A percentile compares a stretch with the other conserved stretches of the same genome.
Evolutionary conservation across 805 yeast genomes (phyloP).

Genomic region (Kodamaea fukazawae): DNA sequence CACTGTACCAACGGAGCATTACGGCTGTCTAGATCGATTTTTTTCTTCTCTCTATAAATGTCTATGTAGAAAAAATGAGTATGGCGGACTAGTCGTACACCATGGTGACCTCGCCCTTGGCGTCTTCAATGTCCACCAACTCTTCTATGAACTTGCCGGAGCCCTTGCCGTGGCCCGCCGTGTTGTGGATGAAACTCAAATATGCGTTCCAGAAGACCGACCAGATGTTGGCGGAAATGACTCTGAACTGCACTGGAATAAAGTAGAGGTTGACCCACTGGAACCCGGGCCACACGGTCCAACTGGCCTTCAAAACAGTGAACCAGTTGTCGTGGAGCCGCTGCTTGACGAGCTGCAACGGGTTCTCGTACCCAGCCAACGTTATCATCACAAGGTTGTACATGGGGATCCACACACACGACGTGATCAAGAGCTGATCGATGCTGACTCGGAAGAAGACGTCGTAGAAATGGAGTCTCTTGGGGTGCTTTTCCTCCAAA

Average conservation of each 20-base stretch:
- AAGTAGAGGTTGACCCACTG: constrained; percentile 37
- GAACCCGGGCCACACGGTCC: constrained; percentile 44
- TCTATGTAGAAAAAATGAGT: too few species aligned
- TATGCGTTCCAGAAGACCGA: constrained; percentile 44
- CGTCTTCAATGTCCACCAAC: constrained; percentile 38
- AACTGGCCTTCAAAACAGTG: constrained; percentile 38
- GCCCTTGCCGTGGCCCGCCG: constrained; percentile 38
- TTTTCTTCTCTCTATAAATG: background rate
- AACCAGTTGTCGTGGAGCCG: constrained; percentile 40
- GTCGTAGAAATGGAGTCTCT: constrained; percentile 19
- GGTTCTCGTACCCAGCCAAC: constrained; percentile 35
- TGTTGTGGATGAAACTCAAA: constrained; percentile 49
- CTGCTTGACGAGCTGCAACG: constrained; percentile 29
- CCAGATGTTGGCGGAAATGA: constrained; percentile 37
- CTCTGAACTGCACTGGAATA: constrained; percentile 38
- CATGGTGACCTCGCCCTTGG: constrained; percentile 34
- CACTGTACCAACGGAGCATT: constrained; percentile 5
- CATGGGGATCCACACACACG: constrained; percentile 41
- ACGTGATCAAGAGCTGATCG: constrained; percentile 38
- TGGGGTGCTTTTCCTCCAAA: constrained; percentile 9
- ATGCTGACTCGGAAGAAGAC: constrained; percentile 27
- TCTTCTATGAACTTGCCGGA: constrained; percentile 37
- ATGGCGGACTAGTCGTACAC: constrained; percentile 19
- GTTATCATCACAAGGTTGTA: constrained; percentile 39
- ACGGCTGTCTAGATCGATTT: background rate